Base-by-base conservation (phyloP, 192 early-diverging fungal genomes). In the Backusella luteola region DNA sequence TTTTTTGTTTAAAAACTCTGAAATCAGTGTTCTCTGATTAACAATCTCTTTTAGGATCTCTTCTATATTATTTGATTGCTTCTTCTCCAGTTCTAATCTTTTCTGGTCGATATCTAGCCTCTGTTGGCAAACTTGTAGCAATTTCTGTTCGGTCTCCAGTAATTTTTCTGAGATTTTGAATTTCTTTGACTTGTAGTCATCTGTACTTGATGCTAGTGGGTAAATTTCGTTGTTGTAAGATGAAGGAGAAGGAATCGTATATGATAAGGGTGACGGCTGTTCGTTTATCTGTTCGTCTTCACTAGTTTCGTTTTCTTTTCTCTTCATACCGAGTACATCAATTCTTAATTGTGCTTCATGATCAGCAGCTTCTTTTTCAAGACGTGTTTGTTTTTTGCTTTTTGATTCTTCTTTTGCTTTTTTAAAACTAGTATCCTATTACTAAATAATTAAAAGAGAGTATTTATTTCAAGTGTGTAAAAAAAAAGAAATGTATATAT, bases 351-450 rank as follows among this genome's bases (percentile, higher is more conserved):
- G 53, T 14, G 53, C 21, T 59, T 59, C 53, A 26, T 59, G 53
- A 9, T 59, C 53, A 23, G 53, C 53, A 59, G 53, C 53, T 26
- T 59, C 53, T 59, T 59, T 59, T 23, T 59, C 53, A 59, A 59
- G 53, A 2, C 53, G 53, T 4, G 21, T 59, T 29, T 59, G 53
- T 7, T 59, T 29, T 59, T 59, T 59, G 11, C 23, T 59, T 26
- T 59, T 59, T 23, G 53, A 59, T 26, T 59, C 53, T 59, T 59
- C 53, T 59, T 59, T 59, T 59, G 53, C 53, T 59, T 59, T 59
- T 59, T 59, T 59, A 26, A 59, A 59, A 26, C 53, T 59, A 23
- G n/a, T 59, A 23, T 59, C 53, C 53, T 59, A 26, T 26, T 26
- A 23, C 21, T 23, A 56, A 23, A 56, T 23, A 23, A 23, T 56